These are phyloP conservation scores for Dactylellina sp. DNA, from an alignment of 2,329 filamentous ascomycete genomes.

Conservation along the genomic window DNA sequence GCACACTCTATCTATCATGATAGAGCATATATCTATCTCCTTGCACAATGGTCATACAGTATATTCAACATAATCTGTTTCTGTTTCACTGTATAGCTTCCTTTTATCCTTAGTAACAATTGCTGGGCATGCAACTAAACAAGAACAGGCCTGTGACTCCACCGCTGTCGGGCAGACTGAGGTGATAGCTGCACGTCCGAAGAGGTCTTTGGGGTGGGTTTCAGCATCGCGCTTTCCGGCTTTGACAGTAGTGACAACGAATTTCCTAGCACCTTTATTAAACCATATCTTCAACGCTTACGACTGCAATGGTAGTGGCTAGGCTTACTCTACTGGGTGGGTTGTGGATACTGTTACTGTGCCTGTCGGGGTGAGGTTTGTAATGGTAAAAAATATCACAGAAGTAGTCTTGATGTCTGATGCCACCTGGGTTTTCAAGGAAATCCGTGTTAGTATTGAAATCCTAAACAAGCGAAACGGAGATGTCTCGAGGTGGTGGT, in stretches of 20 bases:
- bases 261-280: constrained; percentile 12
- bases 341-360: constrained; percentile 4
- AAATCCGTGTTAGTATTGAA: not conserved
- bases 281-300: not conserved
- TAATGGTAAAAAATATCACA: not conserved
- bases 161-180: constrained; percentile 33
- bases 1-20: too few species aligned
- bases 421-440: not conserved
- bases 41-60: constrained; percentile 8
- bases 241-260: constrained; percentile 22
- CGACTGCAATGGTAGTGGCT: too few species aligned
- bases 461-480: not conserved
- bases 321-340: not conserved
- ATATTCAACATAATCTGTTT: constrained; percentile 1
- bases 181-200: constrained; percentile 16
- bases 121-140: constrained; percentile 24
- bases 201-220: constrained; percentile 14
- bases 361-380: not conserved
- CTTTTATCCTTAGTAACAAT: constrained; percentile 22
- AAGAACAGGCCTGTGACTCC: constrained; percentile 38
- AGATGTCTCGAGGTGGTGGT: not conserved
- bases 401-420: not conserved
- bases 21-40: too few species aligned
- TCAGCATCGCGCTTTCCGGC: constrained; percentile 16
- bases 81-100: constrained; percentile 14